Base-by-base conservation (phyloP, 2,329 filamentous ascomycete species). In the Diaporthe humulicola region DNA sequence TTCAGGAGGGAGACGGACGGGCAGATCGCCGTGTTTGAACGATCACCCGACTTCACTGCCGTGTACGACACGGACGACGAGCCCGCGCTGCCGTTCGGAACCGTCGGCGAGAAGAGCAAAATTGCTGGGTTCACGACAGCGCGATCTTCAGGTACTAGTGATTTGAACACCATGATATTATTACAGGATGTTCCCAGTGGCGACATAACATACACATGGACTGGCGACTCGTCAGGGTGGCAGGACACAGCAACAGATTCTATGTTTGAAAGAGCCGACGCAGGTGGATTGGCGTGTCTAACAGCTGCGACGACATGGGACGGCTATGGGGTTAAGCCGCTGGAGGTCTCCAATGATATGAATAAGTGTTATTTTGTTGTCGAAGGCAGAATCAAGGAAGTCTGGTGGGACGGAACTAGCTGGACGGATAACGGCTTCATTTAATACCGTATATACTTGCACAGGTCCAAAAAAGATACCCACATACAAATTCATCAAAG, bases 1-100 rank as follows among this genome's bases (percentile, higher is more conserved):
- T 67, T 67, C 61, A 67, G 61, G 61, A 50, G 61, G 30, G 30
- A 67, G 22, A 67, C 28, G 22, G 61, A 67, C 42, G 61, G 61
- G 30, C 42, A 67, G 61, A 67, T 67, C 14, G 42, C 61, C 42
- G 45, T 67, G 28, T 67, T 67, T 22, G 61, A 67, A 9, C 30
- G 61, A 36, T 50, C 42, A 25, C 22, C 61, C 30, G 42, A 67
- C 22, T 52, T n/a, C 30, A 36, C n/a, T 22, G 12, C 61, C 19
- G 61, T 8, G 30, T 52, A 50, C 61, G 30, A 50, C 42, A 67
- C 61, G 30, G 61, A 67, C 42, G 30, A 22, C 22, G 61, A 67
- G 61, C 61, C 61, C 8, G 45, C 42, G 12, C 42, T 67, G 12
- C 61, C 61, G 30, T 67, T 67, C 30, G 61, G 61, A 36, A 67